phyloP scores from a whole-genome alignment of 2,329 filamentous ascomycete genomes.

The Exophiala aquamarina region DNA sequence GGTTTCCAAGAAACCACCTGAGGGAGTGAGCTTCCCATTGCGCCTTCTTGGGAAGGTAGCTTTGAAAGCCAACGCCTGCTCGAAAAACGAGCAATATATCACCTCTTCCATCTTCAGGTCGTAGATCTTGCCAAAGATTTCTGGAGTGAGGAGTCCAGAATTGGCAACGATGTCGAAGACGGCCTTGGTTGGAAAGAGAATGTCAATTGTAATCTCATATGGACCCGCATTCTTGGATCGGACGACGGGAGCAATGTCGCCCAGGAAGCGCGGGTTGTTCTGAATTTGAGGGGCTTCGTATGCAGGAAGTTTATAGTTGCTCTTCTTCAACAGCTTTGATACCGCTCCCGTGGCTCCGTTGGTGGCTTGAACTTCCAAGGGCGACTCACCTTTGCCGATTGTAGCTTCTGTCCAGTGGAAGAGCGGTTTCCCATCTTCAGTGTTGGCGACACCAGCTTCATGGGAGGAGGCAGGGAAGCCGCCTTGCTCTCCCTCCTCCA shows the following conservation, averaged over 20 bases:
- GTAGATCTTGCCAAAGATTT: slow-evolving; percentile 30
- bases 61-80: slow-evolving; percentile 50
- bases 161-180: slow-evolving; percentile 38
- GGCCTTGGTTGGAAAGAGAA: slow-evolving; percentile 43
- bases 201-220: slow-evolving; percentile 53
- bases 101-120: slow-evolving; percentile 27
- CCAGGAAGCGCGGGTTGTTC: slow-evolving; percentile 2
- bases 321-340: no score
- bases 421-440: slow-evolving; percentile 4
- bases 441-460: neutral
- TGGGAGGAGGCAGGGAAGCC: neutral
- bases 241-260: slow-evolving; percentile 43
- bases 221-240: slow-evolving; percentile 55
- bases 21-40: slow-evolving; percentile 24
- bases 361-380: neutral
- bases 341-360: neutral
- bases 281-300: no score
- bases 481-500: slow-evolving; percentile 15
- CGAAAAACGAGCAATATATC: slow-evolving; percentile 41
- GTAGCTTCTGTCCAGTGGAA: slow-evolving; percentile 1
- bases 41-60: slow-evolving; percentile 40
- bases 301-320: no score
- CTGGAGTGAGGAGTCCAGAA: slow-evolving; percentile 35
- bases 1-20: slow-evolving; percentile 37
- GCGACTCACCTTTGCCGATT: neutral